phyloP scores from a whole-genome alignment of 2,329 filamentous ascomycete species.

The Pseudopithomyces maydicus region DNA sequence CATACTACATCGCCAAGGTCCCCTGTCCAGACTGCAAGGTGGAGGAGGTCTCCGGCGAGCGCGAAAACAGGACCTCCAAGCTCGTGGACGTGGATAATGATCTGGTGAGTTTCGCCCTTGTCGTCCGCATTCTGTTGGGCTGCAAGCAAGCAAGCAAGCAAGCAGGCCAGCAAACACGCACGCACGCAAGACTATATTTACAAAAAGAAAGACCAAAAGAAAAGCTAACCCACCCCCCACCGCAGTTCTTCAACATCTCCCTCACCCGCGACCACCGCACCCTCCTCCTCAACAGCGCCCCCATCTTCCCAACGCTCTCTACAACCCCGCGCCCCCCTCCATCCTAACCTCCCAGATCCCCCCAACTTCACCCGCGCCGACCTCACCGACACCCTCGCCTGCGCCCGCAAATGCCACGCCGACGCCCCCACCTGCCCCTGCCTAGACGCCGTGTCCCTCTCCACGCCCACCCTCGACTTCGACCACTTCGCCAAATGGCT shows the following conservation, averaged over 20 bases:
- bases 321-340: slow-evolving; percentile 29
- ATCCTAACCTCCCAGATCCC: slow-evolving; percentile 25
- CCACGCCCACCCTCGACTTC: slow-evolving; percentile 18
- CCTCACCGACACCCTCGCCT: slow-evolving; percentile 28
- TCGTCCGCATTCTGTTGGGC: no score
- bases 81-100: slow-evolving; percentile 26
- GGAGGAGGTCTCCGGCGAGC: slow-evolving; percentile 7
- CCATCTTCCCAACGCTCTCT: slow-evolving; percentile 30
- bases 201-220: no score
- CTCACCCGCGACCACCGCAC: slow-evolving; percentile 34
- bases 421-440: slow-evolving; percentile 8
- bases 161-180: no score
- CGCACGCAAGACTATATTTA: no score
- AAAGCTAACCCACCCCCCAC: slow-evolving; percentile 3
- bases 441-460: slow-evolving; percentile 16
- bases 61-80: slow-evolving; percentile 9
- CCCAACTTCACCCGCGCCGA: slow-evolving; percentile 30
- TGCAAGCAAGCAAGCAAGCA: no score
- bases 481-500: slow-evolving; percentile 25
- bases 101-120: slow-evolving; percentile 25
- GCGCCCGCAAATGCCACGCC: slow-evolving; percentile 10
- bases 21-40: slow-evolving; percentile 36
- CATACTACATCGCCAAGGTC: slow-evolving; percentile 37
- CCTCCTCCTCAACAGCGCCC: slow-evolving; percentile 29
- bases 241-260: slow-evolving; percentile 38